Percentiles rank a stretch among this genome's conserved stretches.
phyloP scores from a whole-genome alignment of 2,329 filamentous ascomycete genomes.

The Arthroderma uncinatum region DNA sequence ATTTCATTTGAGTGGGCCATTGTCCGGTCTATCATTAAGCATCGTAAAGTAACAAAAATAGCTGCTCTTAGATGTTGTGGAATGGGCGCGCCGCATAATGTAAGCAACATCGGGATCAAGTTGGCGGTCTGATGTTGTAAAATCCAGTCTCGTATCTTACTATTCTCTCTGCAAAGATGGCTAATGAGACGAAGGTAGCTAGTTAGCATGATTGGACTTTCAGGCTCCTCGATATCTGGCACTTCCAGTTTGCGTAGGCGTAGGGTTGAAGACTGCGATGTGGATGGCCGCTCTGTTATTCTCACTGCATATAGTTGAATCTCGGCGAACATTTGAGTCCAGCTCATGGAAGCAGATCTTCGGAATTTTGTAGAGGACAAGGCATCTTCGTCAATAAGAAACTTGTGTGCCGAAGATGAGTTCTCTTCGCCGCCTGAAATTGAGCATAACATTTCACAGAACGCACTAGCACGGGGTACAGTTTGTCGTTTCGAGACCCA shows the following conservation, averaged over 20 bases:
- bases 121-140: conserved; percentile 56
- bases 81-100: conserved; percentile 65
- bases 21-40: conserved; percentile 65
- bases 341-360: conserved; percentile 74
- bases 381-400: conserved; percentile 69
- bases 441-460: conserved; percentile 89
- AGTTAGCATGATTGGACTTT: conserved; percentile 93
- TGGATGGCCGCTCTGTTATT: conserved; percentile 59
- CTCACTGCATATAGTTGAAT: conserved; percentile 72
- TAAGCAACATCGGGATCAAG: conserved; percentile 62
- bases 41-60: conserved; percentile 66
- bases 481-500: conserved; percentile 95
- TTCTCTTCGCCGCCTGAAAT: conserved; percentile 74
- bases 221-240: conserved; percentile 72
- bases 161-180: conserved; percentile 66
- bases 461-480: conserved; percentile 88
- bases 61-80: conserved; percentile 69
- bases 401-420: conserved; percentile 74
- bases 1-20: conserved; percentile 56
- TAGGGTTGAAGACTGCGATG: conserved; percentile 44
- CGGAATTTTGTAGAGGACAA: conserved; percentile 66
- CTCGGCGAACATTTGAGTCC: conserved; percentile 86
- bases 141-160: conserved; percentile 60
- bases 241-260: conserved; percentile 50
- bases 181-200: conserved; percentile 82